phyloP scores from a whole-genome alignment of 2,329 filamentous ascomycete species.

The Ophioceras dolichostomum region DNA sequence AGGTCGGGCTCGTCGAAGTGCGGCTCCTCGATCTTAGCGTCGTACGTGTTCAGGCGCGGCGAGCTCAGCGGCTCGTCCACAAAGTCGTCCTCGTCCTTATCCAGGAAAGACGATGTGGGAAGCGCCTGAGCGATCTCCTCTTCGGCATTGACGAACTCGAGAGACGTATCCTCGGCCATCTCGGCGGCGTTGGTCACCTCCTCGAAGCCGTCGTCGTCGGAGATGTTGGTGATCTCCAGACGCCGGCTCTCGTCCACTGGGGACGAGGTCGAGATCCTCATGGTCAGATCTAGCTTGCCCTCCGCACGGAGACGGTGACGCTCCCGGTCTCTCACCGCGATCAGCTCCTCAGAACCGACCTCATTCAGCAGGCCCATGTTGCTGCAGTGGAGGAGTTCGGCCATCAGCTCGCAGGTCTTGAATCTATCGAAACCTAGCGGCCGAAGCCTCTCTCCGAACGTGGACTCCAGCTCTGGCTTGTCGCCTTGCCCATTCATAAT shows the following conservation, averaged over 20 bases:
- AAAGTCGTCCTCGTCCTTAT: slow-evolving; percentile 60
- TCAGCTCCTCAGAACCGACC: slow-evolving; percentile 75
- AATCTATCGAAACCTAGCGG: slow-evolving; percentile 94
- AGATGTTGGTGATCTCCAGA: slow-evolving; percentile 67
- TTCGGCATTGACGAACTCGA: slow-evolving; percentile 52
- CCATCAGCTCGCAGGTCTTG: slow-evolving; percentile 98
- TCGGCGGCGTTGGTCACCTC: slow-evolving; percentile 64
- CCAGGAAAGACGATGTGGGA: slow-evolving; percentile 28
- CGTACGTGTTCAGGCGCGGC: slow-evolving; percentile 48
- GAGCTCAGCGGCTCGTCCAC: slow-evolving; percentile 68
- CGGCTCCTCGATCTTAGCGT: slow-evolving; percentile 38
- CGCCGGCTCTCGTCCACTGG: slow-evolving; percentile 53
- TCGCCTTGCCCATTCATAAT: slow-evolving; percentile 68
- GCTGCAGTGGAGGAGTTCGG: slow-evolving; percentile 90
- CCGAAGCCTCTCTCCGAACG: slow-evolving; percentile 84
- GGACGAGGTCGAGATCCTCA: slow-evolving; percentile 37
- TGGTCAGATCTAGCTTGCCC: slow-evolving; percentile 58
- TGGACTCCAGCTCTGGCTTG: slow-evolving; percentile 66
- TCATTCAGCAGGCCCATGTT: slow-evolving; percentile 98
- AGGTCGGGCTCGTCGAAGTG: slow-evolving; percentile 44
- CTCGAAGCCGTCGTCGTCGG: slow-evolving; percentile 88
- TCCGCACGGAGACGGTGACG: slow-evolving; percentile 67
- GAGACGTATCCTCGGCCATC: slow-evolving; percentile 59
- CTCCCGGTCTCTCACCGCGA: slow-evolving; percentile 67
- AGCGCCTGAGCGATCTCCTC: slow-evolving; percentile 29